Base-by-base conservation (phyloP, 2,329 filamentous ascomycete species). In the Exophiala bonariae region DNA sequence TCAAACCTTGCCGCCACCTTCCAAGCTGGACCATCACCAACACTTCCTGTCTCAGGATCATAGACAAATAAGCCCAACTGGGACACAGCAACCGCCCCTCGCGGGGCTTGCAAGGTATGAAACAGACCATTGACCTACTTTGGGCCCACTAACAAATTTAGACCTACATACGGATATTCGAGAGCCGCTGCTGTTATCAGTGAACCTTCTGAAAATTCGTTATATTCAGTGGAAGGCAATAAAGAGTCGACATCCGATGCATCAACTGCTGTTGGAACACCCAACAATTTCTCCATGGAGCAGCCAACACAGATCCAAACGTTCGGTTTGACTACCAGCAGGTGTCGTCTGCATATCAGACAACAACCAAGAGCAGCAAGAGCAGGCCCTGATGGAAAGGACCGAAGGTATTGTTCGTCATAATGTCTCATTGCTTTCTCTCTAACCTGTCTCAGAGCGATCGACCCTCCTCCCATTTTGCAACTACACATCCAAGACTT, bases 391-490 rank as follows among this genome's bases (percentile, higher is more conserved):
- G 71, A 71, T 28, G 71, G 75, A 43, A 64, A 71, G 50, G 72
- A 73, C 45, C 65, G 72, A 41, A 69, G 71, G 43, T 66, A 68
- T 73, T 18, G 69, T 72, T 47, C 11, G 23, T 69, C 69, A 9
- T 65, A 5, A 6, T n/a, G 14, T n/a, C 17, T 7, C 14, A n/a
- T 34, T 18, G 5, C 32, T 14, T 14, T 7, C 5, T n/a, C 8
- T 41, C 66, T 73, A 31, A 59, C 72, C 11, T 60, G 13, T 34
- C 7, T 20, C 11, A 39, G 71, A 36, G 64, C 70, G 3, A 65
- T 76, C 22, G 72, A 75, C 49, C 73, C 73, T 13, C 69, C 72
- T 16, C 71, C 72, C 14, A 72, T 76, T 33, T 55, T 76, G 16
- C 73, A 75, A 49, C 61, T 75, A 42, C 64, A 73, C 26, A 59